These are phyloP conservation scores for Penicillium griseofulvum DNA, from an alignment of 2,329 filamentous ascomycete species.

Conservation along the genomic window DNA sequence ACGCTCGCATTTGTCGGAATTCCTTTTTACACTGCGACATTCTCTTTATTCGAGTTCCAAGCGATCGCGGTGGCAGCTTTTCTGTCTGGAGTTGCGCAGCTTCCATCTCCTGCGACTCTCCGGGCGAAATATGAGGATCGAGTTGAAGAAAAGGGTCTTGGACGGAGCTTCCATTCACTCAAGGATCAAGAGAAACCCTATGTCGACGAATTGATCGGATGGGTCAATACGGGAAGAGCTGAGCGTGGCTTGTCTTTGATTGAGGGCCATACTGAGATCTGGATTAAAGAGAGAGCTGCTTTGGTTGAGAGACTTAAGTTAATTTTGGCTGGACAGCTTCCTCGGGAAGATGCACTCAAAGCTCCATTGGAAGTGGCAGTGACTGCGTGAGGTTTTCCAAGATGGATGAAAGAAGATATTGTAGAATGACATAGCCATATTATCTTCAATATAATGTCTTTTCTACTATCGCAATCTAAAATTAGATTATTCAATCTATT, in stretches of 20 bases:
- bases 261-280: constrained; percentile 32
- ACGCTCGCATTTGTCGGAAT: constrained; percentile 63
- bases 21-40: constrained; percentile 65
- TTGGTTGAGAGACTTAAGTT: constrained; percentile 24
- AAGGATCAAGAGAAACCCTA: constrained; percentile 36
- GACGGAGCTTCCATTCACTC: constrained; percentile 40
- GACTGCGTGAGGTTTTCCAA: not conserved
- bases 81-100: constrained; percentile 49
- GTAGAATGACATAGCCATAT: no score
- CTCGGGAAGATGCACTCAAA: constrained; percentile 4
- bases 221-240: constrained; percentile 33
- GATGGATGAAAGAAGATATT: not conserved
- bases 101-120: constrained; percentile 49
- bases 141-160: constrained; percentile 27
- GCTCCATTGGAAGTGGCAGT: constrained; percentile 4
- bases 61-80: constrained; percentile 60
- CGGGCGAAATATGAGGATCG: constrained; percentile 30
- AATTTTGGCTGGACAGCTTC: constrained; percentile 14
- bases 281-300: constrained; percentile 28
- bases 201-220: constrained; percentile 33
- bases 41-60: constrained; percentile 69
- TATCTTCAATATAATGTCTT: no score
- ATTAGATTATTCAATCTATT: not conserved
- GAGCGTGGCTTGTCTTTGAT: constrained; percentile 21
- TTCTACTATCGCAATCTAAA: not conserved